phyloP scores from a whole-genome alignment of 257 asterid genomes.

The Vinca minor region DNA sequence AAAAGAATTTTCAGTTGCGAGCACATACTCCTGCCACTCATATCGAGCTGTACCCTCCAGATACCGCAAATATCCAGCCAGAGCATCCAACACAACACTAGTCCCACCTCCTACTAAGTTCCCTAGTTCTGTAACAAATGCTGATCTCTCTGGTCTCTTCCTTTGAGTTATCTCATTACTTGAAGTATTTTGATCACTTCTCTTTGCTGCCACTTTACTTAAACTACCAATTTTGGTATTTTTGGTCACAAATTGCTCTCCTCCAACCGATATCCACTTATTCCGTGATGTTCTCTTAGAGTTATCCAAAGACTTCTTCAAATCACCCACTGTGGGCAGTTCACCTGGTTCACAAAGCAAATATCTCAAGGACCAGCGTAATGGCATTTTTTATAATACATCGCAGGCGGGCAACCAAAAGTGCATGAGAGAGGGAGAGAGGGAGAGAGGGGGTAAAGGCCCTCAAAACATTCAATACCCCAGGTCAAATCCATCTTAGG shows the following conservation, averaged over 20 bases:
- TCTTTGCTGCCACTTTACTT: constrained; percentile 21
- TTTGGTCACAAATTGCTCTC: constrained; percentile 26
- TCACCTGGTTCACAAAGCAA: constrained; percentile 37
- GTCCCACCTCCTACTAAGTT: constrained; percentile 75
- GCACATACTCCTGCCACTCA: constrained; percentile 83
- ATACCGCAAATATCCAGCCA: constrained; percentile 82
- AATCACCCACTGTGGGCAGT: constrained; percentile 51
- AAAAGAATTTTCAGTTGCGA: not conserved
- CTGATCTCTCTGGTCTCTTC: constrained; percentile 54
- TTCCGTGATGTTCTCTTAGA: constrained; percentile 20
- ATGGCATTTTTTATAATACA: not conserved
- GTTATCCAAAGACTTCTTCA: constrained; percentile 37
- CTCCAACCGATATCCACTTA: constrained; percentile 41
- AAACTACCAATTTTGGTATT: constrained; percentile 10
- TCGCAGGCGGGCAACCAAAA: not conserved
- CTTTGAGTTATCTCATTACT: constrained; percentile 25
- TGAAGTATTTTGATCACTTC: constrained; percentile 18
- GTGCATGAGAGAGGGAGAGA: not conserved
- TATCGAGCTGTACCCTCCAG: constrained; percentile 78
- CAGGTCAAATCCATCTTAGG: constrained; percentile 36
- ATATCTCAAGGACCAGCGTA: not conserved
- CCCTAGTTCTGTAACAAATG: constrained; percentile 59
- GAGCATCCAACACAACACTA: constrained; percentile 57
- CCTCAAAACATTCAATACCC: constrained; percentile 35
- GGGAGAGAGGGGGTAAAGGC: not conserved